Percentiles rank a stretch among this genome's conserved stretches.
Evolutionary conservation across 305 asterid genomes (phyloP).

Genomic region (Fraxinus nigra): DNA sequence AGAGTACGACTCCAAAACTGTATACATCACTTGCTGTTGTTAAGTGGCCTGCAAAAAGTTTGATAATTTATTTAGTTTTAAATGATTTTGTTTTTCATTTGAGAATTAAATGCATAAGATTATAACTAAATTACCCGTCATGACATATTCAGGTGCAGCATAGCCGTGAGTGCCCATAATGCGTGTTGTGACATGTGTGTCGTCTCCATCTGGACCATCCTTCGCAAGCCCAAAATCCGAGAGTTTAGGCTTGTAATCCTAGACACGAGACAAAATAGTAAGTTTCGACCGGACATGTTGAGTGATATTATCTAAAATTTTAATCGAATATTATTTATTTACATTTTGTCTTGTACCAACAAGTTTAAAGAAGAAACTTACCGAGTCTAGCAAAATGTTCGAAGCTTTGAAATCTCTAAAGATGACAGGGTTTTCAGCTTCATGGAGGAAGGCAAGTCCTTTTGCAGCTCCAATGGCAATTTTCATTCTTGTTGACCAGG

Average conservation of each 20-base stretch:
- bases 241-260: constrained; percentile 27
- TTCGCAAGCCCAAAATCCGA: constrained; percentile 39
- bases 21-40: constrained; percentile 38
- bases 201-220: constrained; percentile 40
- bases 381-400: constrained; percentile 36
- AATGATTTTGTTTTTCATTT: background rate
- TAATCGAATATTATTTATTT: background rate
- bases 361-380: background rate
- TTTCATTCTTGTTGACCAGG: constrained; percentile 36
- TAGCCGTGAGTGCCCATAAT: constrained; percentile 42
- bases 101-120: background rate
- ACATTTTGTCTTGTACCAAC: background rate
- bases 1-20: constrained; percentile 36
- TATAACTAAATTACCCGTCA: constrained; percentile 29
- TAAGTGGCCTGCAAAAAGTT: constrained; percentile 30
- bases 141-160: constrained; percentile 38
- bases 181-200: constrained; percentile 35
- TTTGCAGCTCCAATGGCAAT: constrained; percentile 39
- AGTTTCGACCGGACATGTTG: constrained; percentile 18
- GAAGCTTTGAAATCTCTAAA: constrained; percentile 40
- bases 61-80: background rate
- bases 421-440: constrained; percentile 28
- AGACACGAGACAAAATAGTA: background rate
- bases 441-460: constrained; percentile 37
- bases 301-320: background rate